Base-by-base conservation (phyloP, 2,329 filamentous ascomycete species). In the Dothideomycetidae sp. region DNA sequence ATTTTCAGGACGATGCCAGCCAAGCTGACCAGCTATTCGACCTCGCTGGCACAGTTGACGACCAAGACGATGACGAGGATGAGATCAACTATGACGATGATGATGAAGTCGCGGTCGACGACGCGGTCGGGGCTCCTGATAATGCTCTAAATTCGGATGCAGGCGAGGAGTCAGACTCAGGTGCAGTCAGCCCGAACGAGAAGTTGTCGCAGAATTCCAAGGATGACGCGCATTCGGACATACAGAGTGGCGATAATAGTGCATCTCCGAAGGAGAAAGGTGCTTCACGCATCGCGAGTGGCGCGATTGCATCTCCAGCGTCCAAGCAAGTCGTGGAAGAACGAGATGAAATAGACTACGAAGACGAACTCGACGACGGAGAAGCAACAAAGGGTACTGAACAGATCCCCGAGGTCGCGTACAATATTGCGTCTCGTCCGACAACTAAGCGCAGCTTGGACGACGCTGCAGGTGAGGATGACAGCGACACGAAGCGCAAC, bases 331-430 rank as follows among this genome's bases (percentile, higher is more conserved):
- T 11, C 14, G 36, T 29, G n/a, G 29, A 5, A 23, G 34, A 23
- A 15, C 26, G 35, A n/a, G 42, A 46, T 7, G 47, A 53, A 10
- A 42, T 37, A 18, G 33, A 40, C 29, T 45, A 42, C 14, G 40
- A 45, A 13, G 39, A 46, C 5, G 48, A 51, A n/a, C 21, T 26
- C 3, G 46, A 44, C 30, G 47, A 48, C 11, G 40, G 44, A 18
- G 37, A 44, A 21, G 43, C 48, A 9, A 46, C 48, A 14, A 31
- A 40, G 15, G 17, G 26, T 16, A n/a, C 26, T 29, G 10, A 16
- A 31, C 11, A 33, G n/a, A 28, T 42, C 38, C 33, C 30, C 29
- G 23, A 39, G 32, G 5, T 38, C 31, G 10, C 26, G 15, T 9
- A 17, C 14, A 11, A 38, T 35, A 28, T 29, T n/a, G 5, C 3